Percentiles rank a stretch among this genome's conserved stretches.
These are phyloP conservation scores for Orbilia javanica DNA, from an alignment of 2,329 filamentous ascomycete species.

Conservation along the genomic window DNA sequence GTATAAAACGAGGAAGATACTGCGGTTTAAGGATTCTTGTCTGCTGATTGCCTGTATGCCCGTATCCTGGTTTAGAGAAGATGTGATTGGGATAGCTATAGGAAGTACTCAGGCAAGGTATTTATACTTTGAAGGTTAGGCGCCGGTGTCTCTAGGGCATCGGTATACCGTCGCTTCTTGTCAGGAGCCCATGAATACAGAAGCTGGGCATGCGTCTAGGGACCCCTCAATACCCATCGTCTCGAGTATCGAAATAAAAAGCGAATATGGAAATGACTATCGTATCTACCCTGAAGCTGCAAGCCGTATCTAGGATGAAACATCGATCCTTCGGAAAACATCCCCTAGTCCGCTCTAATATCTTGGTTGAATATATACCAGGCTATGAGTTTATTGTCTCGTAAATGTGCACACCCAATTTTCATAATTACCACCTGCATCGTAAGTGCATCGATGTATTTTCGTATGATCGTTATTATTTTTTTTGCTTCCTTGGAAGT, in stretches of 20 bases:
- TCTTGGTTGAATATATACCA: not conserved
- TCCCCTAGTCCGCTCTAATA: not conserved
- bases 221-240: not conserved
- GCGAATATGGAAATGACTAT: not conserved
- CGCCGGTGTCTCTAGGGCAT: not conserved
- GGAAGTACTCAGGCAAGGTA: not conserved
- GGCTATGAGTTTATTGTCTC: too few species aligned
- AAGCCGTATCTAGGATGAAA: not conserved
- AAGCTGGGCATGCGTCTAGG: not conserved
- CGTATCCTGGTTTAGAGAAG: not conserved
- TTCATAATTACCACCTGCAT: not conserved
- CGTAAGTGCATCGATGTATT: not conserved
- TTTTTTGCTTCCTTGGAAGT: not conserved
- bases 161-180: not conserved
- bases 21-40: not conserved
- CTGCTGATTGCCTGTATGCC: too few species aligned
- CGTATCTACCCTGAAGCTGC: not conserved
- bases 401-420: too few species aligned
- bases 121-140: not conserved
- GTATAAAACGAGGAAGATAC: not conserved
- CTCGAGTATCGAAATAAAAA: not conserved
- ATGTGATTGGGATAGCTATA: not conserved
- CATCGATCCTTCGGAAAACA: not conserved
- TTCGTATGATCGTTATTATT: too few species aligned
- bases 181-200: not conserved